phyloP scores from a whole-genome alignment of 2,329 filamentous ascomycete species.

The Helotiales sp. region DNA sequence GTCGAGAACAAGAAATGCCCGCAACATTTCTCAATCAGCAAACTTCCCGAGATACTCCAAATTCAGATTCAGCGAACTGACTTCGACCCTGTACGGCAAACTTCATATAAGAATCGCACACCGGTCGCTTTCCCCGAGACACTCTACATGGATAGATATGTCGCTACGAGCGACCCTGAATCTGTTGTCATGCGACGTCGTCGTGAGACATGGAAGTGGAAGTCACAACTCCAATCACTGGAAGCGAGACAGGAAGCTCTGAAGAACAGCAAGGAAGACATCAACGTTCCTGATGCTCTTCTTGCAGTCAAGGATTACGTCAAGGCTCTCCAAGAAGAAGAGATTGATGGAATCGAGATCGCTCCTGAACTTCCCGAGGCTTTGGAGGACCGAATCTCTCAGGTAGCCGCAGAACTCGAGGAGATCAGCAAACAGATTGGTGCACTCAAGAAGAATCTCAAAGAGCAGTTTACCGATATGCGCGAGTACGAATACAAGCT shows the following conservation, averaged over 20 bases:
- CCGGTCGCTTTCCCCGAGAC: conserved; percentile 79
- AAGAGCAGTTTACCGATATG: conserved; percentile 65
- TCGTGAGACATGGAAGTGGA: conserved; percentile 75
- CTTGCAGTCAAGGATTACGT: conserved; percentile 48
- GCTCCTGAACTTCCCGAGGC: conserved; percentile 47
- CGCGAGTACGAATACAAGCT: conserved; percentile 76
- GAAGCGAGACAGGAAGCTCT: conserved; percentile 46
- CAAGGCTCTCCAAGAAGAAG: conserved; percentile 48
- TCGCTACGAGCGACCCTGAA: conserved; percentile 64
- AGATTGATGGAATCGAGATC: conserved; percentile 50
- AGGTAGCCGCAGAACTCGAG: conserved; percentile 53
- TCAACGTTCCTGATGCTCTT: conserved; percentile 40
- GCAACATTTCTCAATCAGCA: conserved; percentile 73
- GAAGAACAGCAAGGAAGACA: conserved; percentile 30
- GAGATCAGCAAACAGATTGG: conserved; percentile 53
- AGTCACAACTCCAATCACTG: conserved; percentile 63
- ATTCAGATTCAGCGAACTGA: conserved; percentile 86
- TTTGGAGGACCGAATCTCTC: conserved; percentile 51
- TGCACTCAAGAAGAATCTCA: conserved; percentile 46
- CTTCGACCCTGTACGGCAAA: conserved; percentile 65
- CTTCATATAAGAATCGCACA: conserved; percentile 74
- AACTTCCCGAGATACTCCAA: conserved; percentile 84
- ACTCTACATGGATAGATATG: conserved; percentile 87
- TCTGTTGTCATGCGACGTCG: conserved; percentile 67
- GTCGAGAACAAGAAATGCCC: conserved; percentile 63